Evolutionary conservation across 371 early-diverging fungal genomes (phyloP).

Genomic region (Syncephalis plumigaleata): DNA sequence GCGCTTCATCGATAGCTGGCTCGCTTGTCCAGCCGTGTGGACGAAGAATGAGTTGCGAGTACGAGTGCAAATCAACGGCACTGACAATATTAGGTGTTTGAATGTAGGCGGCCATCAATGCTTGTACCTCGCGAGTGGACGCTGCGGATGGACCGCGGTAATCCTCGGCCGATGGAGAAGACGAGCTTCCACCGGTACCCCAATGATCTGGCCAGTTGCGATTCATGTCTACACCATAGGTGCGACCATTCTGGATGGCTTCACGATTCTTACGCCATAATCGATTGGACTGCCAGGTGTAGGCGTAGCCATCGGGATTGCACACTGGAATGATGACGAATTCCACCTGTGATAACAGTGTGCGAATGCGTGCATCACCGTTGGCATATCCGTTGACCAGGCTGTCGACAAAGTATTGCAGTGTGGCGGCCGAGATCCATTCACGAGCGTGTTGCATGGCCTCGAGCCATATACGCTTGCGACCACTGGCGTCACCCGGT

Average conservation of each 20-base stretch:
- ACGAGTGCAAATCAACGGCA: constrained; percentile 38
- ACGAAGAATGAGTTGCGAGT: constrained; percentile 22
- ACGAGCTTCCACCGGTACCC: constrained; percentile 30
- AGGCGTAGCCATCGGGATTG: constrained; percentile 42
- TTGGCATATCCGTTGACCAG: background rate
- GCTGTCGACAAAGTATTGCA: background rate
- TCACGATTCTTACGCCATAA: constrained; percentile 44
- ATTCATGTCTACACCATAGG: constrained; percentile 21
- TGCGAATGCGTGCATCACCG: background rate
- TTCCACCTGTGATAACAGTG: constrained; percentile 17
- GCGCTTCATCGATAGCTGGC: constrained; percentile 10
- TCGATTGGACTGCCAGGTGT: constrained; percentile 22
- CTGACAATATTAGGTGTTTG: constrained; percentile 23
- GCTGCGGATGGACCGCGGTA: constrained; percentile 32
- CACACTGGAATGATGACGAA: constrained; percentile 30
- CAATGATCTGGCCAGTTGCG: constrained; percentile 36
- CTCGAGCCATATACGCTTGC: background rate
- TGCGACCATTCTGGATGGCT: constrained; percentile 5
- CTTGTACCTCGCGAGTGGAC: constrained; percentile 34
- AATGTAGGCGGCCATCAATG: constrained; percentile 20
- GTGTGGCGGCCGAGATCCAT: constrained; percentile 4
- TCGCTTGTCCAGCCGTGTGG: constrained; percentile 22
- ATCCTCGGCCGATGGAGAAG: constrained; percentile 22
- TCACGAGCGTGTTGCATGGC: constrained; percentile 4
- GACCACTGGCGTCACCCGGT: too few species aligned